Base-by-base conservation (phyloP, 495 filamentous ascomycete species). In the Extremus antarcticus region DNA sequence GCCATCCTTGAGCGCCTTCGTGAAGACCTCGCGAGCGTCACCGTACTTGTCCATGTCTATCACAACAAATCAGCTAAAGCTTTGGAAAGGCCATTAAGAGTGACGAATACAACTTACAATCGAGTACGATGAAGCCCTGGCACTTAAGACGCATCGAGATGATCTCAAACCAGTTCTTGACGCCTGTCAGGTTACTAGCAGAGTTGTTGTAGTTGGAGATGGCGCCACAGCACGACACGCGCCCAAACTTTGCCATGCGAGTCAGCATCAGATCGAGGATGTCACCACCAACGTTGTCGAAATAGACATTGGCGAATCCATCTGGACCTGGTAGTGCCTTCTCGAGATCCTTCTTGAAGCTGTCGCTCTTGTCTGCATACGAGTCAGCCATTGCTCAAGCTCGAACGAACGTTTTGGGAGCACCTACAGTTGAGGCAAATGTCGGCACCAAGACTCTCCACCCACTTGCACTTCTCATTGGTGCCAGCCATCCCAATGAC, bases 241-340 rank as follows among this genome's bases (percentile, higher is more conserved):
- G 74, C 0, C 82, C 74, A 61, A 67, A 63, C 48, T 64, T 57
- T 61, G 78, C 79, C 54, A 85, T 73, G 22, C 76, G 71, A 11
- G 61, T 63, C 22, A 86, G 67, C 61, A 80, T 81, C 43, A 80
- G 55, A 56, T 86, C 80, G 56, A 86, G 71, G 54, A 86, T 79
- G 53, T 78, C 72, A 0, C 83, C 83, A 0, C 82, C 83, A n/a
- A 85, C 83, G 61, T 86, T 86, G 60, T 86, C 84, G 65, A 78
- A 85, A 62, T 78, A 86, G 20, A 87, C 74, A 54, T 87, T 79
- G 16, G 85, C 80, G 57, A 69, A 80, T 0, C 77, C 77, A 32
- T 81, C 78, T 2, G 58, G 58, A 16, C 40, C 58, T 9, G 53
- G 48, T 17, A 84, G 85, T 11, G 73, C 81, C 58, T 73, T 71